Evolutionary conservation across 192 early-diverging fungal genomes (phyloP), one percentile per base, ranked within the genome.

Genomic region (Diversispora eburnea): DNA sequence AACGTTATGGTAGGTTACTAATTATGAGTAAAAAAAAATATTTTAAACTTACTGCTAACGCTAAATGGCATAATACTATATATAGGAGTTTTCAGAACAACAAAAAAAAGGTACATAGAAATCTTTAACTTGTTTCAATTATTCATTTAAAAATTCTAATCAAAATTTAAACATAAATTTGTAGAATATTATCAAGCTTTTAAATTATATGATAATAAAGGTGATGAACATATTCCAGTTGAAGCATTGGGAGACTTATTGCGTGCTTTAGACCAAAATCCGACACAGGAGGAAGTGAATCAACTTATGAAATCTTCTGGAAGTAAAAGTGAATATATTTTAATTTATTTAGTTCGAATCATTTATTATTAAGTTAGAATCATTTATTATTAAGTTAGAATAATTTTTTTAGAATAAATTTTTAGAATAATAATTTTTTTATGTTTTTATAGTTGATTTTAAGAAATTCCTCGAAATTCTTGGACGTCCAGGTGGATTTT

Each of bases 101-200:
- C 25, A 33, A 33, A 33, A 33, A 33, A 33, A 33, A 33, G 25
- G 25, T 33, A 33, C 25, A 33, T 33, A 0, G 25, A 33, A 33
- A 33, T 33, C 25, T 33, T 33, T 33, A 1, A 33, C 25, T 33
- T 33, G 25, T 33, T 33, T 33, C 25, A 33, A 1, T 33, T 33
- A 1, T 33, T 2, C 25, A 33, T 0, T 33, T 33, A 33, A 33
- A 33, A 33, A 33, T 33, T 33, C 25, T 33, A 33, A 33, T 33
- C 25, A 33, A 33, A 33, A 33, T 33, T 33, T 33, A 33, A 33
- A 33, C 25, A 33, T 33, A 33, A 33, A 33, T 33, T 65, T 51
- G 12, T 76, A 88, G 91, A 91, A 71, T 93, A 87, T 84, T 88
- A 89, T 82, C 90, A 92, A 76, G 89, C 88, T 17, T 93, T 93